Percentiles rank a stretch among this genome's conserved stretches.
These are phyloP conservation scores for Raphidocelis subcapitata DNA, from an alignment of 139 green algal genomes.

Conservation along the genomic window DNA sequence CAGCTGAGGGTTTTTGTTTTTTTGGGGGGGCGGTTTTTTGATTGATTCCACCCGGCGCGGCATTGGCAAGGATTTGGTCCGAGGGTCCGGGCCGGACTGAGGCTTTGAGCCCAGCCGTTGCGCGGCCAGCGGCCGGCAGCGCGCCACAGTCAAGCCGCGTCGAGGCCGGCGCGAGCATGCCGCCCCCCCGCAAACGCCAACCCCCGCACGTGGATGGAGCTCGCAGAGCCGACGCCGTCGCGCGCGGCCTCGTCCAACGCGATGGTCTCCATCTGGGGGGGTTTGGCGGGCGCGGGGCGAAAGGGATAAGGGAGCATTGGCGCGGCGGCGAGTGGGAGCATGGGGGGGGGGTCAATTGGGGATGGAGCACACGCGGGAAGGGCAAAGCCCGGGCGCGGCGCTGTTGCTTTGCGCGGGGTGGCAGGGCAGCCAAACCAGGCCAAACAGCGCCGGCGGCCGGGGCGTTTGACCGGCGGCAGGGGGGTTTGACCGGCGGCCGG, in stretches of 20 bases:
- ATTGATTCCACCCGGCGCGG: too few species aligned
- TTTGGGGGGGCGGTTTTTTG: too few species aligned
- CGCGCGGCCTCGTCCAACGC: background rate
- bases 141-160: too few species aligned
- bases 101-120: too few species aligned
- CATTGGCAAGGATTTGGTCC: too few species aligned
- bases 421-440: background rate
- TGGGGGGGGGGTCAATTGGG: background rate
- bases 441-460: too few species aligned
- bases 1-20: too few species aligned
- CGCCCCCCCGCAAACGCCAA: too few species aligned
- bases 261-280: conserved; percentile 21
- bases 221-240: conserved; percentile 2
- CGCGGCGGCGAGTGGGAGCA: background rate
- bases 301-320: background rate
- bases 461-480: background rate
- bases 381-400: background rate
- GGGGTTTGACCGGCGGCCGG: background rate
- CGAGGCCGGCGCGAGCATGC: too few species aligned
- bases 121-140: too few species aligned
- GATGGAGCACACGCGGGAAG: background rate
- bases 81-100: too few species aligned
- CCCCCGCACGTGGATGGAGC: background rate
- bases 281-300: background rate
- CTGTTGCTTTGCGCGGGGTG: too few species aligned